Base-by-base conservation (phyloP, 73 alveolate species). In the Paramecium pentaurelia region DNA sequence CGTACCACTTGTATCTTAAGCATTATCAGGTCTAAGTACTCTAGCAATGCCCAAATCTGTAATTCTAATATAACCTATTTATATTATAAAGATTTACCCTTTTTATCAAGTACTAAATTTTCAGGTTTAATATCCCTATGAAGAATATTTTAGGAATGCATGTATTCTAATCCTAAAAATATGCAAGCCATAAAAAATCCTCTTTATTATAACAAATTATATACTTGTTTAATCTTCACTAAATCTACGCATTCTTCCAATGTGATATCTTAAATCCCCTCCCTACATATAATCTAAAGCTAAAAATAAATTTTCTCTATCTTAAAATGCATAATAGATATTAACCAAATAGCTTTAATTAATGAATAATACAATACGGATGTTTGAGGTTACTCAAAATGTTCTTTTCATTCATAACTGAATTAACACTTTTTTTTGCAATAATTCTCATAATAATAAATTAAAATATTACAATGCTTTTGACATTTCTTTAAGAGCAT, bases 241-340 rank as follows among this genome's bases (percentile, higher is more conserved):
- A 89, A 98, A 98, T 86, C 95, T 95, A 93, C 95, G 93, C 71
- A 92, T 92, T 20, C 92, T 83, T 25, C 97, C 96, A 1, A 98
- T 88, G 71, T 98, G 99, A 77, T 93, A 98, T 84, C 99, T 93
- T 40, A 98, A 85, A 68, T 97, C 99, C 0, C 99, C 99, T 47
- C 99, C 99, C 27, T 94, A 86, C 92, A 97, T 86, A 59, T 94
- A 94, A 84, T 98, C 99, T 87, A 95, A 89, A 44, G 95, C 95
- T 58, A 98, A 86, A 88, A 97, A 97, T 44, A 96, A 88, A 92
- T 95, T 92, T 54, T 95, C 98, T 80, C 97, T 92, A 86, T 98
- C 99, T 95, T 97, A 97, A 60, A 98, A 98, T 10, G 99, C 98
- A 71, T 90, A 97, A 71, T 95, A 86, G 97, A 98, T 97, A 92